phyloP scores from a whole-genome alignment of 2,329 filamentous ascomycete genomes.

The Exophiala oligosperma region DNA sequence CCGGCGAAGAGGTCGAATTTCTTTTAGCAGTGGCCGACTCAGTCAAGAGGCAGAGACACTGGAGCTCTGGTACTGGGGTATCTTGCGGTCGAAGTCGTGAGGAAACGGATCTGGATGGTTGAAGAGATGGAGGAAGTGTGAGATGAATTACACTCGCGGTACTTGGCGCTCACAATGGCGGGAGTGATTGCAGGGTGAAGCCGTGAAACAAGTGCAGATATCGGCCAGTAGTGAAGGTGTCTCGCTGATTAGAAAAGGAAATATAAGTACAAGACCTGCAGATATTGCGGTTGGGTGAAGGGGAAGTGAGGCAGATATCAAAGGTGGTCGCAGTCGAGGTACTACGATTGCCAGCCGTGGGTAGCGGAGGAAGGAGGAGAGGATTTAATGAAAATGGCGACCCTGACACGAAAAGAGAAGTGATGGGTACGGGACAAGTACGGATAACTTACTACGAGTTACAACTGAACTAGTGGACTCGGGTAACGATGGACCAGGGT shows the following conservation, averaged over 20 bases:
- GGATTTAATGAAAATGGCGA: slow-evolving; percentile 2
- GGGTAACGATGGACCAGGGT: slow-evolving; percentile 5
- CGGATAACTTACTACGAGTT: neutral
- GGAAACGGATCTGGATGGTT: neutral
- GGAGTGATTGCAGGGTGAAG: neutral
- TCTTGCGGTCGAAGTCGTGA: neutral
- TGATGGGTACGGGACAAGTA: neutral
- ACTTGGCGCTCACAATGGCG: too few relatives aligned
- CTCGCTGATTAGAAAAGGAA: slow-evolving; percentile 10
- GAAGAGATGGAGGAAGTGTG: neutral
- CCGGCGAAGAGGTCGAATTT: neutral
- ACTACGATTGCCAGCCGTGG: neutral
- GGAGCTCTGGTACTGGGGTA: too few relatives aligned
- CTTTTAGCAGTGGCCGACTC: slow-evolving; percentile 3
- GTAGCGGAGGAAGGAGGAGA: slow-evolving; percentile 5
- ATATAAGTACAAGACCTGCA: slow-evolving; percentile 11
- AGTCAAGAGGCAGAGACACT: slow-evolving; percentile 6
- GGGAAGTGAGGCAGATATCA: slow-evolving; percentile 1
- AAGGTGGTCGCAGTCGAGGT: slow-evolving; percentile 2
- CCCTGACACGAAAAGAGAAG: slow-evolving; percentile 3
- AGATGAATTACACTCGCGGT: neutral
- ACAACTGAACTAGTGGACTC: slow-evolving; percentile 1
- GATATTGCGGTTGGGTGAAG: slow-evolving; percentile 2
- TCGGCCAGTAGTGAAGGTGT: slow-evolving; percentile 5
- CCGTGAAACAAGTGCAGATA: neutral